phyloP scores from a whole-genome alignment of 2,329 filamentous ascomycete genomes.

The Claviceps paspali region DNA sequence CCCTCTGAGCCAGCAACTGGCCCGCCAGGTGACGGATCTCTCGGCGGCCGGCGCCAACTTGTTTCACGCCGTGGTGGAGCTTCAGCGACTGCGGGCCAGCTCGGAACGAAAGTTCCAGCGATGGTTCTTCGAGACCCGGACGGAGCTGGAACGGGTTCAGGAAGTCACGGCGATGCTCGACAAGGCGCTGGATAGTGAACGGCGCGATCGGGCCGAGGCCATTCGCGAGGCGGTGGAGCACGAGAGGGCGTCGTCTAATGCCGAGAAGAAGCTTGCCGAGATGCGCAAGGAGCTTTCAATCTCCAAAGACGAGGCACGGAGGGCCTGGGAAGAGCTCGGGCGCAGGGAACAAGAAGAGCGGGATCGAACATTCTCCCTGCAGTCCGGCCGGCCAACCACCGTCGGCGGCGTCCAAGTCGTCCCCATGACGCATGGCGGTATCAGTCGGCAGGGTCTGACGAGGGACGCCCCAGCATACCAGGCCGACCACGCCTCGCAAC shows the following conservation, averaged over 20 bases:
- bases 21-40: slow-evolving; percentile 90
- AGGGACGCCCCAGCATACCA: slow-evolving; percentile 20
- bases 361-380: slow-evolving; percentile 69
- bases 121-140: slow-evolving; percentile 93
- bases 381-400: slow-evolving; percentile 74
- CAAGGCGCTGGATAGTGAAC: slow-evolving; percentile 57
- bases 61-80: slow-evolving; percentile 92
- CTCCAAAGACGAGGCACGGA: slow-evolving; percentile 85
- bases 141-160: slow-evolving; percentile 71
- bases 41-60: slow-evolving; percentile 93
- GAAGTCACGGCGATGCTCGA: slow-evolving; percentile 76
- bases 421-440: slow-evolving; percentile 65
- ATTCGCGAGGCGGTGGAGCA: slow-evolving; percentile 50
- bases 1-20: slow-evolving; percentile 73
- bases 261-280: slow-evolving; percentile 68
- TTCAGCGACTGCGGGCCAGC: slow-evolving; percentile 83
- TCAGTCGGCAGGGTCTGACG: slow-evolving; percentile 35
- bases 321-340: slow-evolving; percentile 94
- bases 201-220: slow-evolving; percentile 51
- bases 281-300: slow-evolving; percentile 89
- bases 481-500: slow-evolving; percentile 15
- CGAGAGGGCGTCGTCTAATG: slow-evolving; percentile 56
- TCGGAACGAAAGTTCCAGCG: slow-evolving; percentile 96
- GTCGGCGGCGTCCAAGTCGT: slow-evolving; percentile 92
- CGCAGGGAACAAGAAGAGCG: slow-evolving; percentile 85